Evolutionary conservation across 2,329 filamentous ascomycete genomes (phyloP), one percentile per base, ranked within the genome.

Genomic region (Xylariaceae sp.): DNA sequence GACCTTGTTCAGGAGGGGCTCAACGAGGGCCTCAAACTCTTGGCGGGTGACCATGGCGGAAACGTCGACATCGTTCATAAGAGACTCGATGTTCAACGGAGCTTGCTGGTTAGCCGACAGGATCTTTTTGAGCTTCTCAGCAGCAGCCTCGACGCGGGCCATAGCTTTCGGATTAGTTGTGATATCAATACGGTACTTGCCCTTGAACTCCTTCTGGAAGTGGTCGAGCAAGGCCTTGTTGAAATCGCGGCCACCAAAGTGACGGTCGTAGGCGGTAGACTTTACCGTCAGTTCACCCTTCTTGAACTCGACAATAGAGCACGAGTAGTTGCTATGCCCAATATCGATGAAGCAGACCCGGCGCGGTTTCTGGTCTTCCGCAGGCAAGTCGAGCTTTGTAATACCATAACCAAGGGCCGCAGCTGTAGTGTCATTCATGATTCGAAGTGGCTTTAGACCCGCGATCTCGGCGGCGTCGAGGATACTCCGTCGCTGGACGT

Each of bases 51-150:
- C 82, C 82, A 96, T 88, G 56, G 88, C 81, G 48, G 84, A 85
- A 30, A 96, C 94, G 72, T 99, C 94, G 58, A 96, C 80, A 72
- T 99, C 94, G 75, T 97, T 95, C 92, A 99, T 97, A 65, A 99
- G 81, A 29, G 92, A 97, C 80, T 99, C 94, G 68, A 99, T 95
- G 81, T 92, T 97, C 74, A 99, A 77, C 43, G 93, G 91, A 15
- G 93, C 92, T 70, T 89, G 84, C 65, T 92, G 89, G 79, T 97
- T 97, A 72, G 94, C 94, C 29, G 93, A 97, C 51, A 99, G 81
- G 50, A 97, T 87, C 86, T 97, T 97, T 87, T 99, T 99, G 72
- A 96, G 79, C 83, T 96, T 97, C 83, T 99, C 94, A 50, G 92
- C 92, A 52, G 90, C 92, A 58, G 91, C 86, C 35, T 89, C 83